A percentile compares a stretch with the other conserved stretches of the same genome.
Evolutionary conservation across 306 rosid species (phyloP).

Genomic region (Trifolium fragiferum): DNA sequence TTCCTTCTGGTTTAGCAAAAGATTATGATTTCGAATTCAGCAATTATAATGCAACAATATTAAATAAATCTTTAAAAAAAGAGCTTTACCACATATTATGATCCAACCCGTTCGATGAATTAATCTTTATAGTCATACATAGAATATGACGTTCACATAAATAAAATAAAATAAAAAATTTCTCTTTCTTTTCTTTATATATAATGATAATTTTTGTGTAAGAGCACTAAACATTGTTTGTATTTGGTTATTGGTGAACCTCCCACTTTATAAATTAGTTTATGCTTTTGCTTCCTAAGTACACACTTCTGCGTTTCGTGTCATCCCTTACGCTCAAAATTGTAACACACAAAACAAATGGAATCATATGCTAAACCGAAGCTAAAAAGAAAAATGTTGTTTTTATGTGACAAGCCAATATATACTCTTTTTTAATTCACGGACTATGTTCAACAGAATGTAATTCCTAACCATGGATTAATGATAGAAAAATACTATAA

Average conservation of each 20-base stretch:
- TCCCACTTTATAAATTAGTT: slow-evolving; percentile 33
- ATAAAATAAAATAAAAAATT: no score
- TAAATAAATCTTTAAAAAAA: no score
- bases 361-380: slow-evolving; percentile 55
- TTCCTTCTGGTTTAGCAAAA: no score
- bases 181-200: no score
- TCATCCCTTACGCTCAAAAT: slow-evolving; percentile 3
- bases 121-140: no score
- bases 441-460: slow-evolving; percentile 53
- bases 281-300: slow-evolving; percentile 32
- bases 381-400: slow-evolving; percentile 22
- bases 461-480: slow-evolving; percentile 41
- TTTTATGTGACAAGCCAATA: slow-evolving; percentile 35
- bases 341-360: slow-evolving; percentile 36
- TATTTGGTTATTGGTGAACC: slow-evolving; percentile 23
- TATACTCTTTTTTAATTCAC: slow-evolving; percentile 43
- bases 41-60: not conserved
- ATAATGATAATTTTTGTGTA: not conserved
- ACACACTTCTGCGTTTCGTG: slow-evolving; percentile 30
- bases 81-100: no score
- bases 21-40: no score
- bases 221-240: slow-evolving; percentile 45
- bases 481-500: slow-evolving; percentile 1
- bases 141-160: no score
- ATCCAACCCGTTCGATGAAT: no score